phyloP scores from a whole-genome alignment of 345 rosid genomes.

The Gossypium ekmanianum region DNA sequence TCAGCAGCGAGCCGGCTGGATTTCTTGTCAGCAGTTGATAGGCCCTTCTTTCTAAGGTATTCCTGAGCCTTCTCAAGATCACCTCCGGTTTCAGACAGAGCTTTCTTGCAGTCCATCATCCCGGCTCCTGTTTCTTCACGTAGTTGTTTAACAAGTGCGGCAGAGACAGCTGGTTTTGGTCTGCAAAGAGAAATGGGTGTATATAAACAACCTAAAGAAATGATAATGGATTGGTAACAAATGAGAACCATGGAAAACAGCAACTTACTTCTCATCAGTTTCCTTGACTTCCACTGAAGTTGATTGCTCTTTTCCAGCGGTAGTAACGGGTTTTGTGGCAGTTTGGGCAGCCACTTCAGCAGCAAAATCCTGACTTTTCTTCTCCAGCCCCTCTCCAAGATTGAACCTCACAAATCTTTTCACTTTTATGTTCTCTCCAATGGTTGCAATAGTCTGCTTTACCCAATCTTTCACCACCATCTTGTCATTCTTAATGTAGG shows the following conservation, averaged over 20 bases:
- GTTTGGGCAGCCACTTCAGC: slow-evolving; percentile 97
- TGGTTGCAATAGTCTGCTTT: slow-evolving; percentile 87
- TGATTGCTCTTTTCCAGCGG: slow-evolving; percentile 50
- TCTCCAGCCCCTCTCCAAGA: slow-evolving; percentile 92
- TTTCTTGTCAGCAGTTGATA: slow-evolving; percentile 88
- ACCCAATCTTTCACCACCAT: slow-evolving; percentile 78
- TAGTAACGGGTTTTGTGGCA: slow-evolving; percentile 48
- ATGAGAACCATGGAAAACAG: neutral
- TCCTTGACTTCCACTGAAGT: slow-evolving; percentile 51
- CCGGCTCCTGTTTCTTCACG: slow-evolving; percentile 98
- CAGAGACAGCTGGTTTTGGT: slow-evolving; percentile 53
- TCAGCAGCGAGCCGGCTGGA: slow-evolving; percentile 91
- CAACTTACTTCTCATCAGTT: slow-evolving; percentile 54
- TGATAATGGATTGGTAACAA: neutral
- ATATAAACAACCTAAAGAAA: slow-evolving; percentile 10
- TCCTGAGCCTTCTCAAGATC: slow-evolving; percentile 94
- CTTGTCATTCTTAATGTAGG: slow-evolving; percentile 89
- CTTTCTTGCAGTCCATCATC: slow-evolving; percentile 99
- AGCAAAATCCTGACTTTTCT: slow-evolving; percentile 91
- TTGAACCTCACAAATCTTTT: slow-evolving; percentile 79
- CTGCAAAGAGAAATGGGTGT: slow-evolving; percentile 30
- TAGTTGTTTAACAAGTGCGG: slow-evolving; percentile 84
- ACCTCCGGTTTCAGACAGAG: slow-evolving; percentile 82
- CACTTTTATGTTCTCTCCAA: slow-evolving; percentile 90
- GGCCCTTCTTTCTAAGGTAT: slow-evolving; percentile 91